Evolutionary conservation across 2,329 filamentous ascomycete species (phyloP).

Genomic region (Sclerotinia minor): DNA sequence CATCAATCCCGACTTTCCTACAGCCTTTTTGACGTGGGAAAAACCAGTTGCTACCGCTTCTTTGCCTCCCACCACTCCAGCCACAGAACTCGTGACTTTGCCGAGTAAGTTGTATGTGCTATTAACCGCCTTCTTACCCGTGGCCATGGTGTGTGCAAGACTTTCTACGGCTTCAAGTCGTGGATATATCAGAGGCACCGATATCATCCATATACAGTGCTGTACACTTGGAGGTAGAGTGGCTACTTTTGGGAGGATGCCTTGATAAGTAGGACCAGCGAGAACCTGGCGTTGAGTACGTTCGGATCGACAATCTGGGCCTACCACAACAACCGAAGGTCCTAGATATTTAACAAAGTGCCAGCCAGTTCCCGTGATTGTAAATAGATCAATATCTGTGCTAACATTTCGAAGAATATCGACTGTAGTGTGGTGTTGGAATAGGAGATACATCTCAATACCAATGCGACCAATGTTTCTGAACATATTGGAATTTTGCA

Average conservation of each 20-base stretch:
- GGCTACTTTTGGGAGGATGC: constrained; percentile 92
- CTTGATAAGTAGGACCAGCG: constrained; percentile 95
- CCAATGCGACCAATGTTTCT: constrained; percentile 96
- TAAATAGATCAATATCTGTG: constrained; percentile 90
- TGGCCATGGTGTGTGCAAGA: constrained; percentile 85
- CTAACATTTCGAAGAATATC: constrained; percentile 88
- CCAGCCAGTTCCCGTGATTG: constrained; percentile 95
- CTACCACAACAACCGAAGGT: constrained; percentile 84
- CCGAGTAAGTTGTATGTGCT: constrained; percentile 95
- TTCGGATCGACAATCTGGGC: constrained; percentile 89
- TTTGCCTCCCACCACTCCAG: constrained; percentile 92
- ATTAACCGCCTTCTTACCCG: constrained; percentile 94
- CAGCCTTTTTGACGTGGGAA: constrained; percentile 91
- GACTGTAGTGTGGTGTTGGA: constrained; percentile 95
- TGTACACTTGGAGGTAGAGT: constrained; percentile 89
- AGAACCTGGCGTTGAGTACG: constrained; percentile 87
- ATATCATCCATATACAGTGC: constrained; percentile 95
- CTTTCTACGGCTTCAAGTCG: constrained; percentile 89
- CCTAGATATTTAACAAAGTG: constrained; percentile 97
- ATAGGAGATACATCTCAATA: constrained; percentile 96
- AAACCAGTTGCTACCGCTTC: constrained; percentile 91
- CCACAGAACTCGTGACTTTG: constrained; percentile 91
- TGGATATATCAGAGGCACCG: constrained; percentile 88
- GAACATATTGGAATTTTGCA: constrained; percentile 97
- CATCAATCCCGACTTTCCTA: constrained; percentile 95